phyloP scores from a whole-genome alignment of 495 filamentous ascomycete species.

The Immersiella caudata region DNA sequence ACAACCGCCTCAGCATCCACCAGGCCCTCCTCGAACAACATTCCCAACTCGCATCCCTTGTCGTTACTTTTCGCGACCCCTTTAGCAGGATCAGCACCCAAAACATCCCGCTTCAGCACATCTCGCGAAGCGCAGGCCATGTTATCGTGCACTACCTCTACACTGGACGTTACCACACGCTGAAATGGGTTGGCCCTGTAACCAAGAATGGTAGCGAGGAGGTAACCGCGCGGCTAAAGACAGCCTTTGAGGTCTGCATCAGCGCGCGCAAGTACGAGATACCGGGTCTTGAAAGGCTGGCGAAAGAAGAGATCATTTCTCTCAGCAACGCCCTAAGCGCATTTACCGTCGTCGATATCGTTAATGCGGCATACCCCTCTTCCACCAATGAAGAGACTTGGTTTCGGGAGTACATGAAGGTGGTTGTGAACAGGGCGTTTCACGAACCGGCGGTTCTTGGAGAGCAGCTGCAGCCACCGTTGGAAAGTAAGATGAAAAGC shows the following conservation, averaged over 20 bases:
- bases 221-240: not conserved
- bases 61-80: too few species aligned
- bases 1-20: too few species aligned
- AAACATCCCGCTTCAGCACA: not conserved
- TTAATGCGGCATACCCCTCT: slow-evolving; percentile 3
- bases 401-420: slow-evolving; percentile 7
- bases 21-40: too few species aligned
- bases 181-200: slow-evolving; percentile 6
- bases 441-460: not conserved
- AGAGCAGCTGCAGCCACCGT: not conserved
- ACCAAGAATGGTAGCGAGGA: not conserved
- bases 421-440: not conserved
- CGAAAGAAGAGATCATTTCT: not conserved
- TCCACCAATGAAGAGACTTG: slow-evolving; percentile 2
- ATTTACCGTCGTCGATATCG: not conserved
- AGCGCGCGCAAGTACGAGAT: slow-evolving; percentile 1
- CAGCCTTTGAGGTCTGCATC: slow-evolving; percentile 6
- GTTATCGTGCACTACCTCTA: slow-evolving; percentile 13
- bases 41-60: too few species aligned
- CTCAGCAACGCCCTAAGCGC: not conserved
- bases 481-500: not conserved
- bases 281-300: not conserved
- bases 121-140: slow-evolving; percentile 10
- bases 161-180: not conserved
- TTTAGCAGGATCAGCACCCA: not conserved